Evolutionary conservation across 2,329 filamentous ascomycete species (phyloP).

Genomic region (Hypoxylon sp.): DNA sequence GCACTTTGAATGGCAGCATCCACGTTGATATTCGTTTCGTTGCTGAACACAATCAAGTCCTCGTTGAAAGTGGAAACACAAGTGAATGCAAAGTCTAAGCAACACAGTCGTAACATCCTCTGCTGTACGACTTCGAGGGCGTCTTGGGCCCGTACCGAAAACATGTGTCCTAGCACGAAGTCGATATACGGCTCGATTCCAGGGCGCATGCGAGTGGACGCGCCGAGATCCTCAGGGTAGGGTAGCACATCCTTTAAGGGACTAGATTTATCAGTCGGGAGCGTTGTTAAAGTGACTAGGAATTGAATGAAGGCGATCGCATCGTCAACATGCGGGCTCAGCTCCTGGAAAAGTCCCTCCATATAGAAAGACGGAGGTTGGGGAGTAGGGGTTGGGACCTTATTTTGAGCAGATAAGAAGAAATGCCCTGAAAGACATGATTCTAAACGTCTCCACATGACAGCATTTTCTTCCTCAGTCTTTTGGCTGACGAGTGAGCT

Average conservation of each 20-base stretch:
- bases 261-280: conserved; percentile 69
- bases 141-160: conserved; percentile 76
- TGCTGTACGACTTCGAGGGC: conserved; percentile 77
- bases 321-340: conserved; percentile 86
- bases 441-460: conserved; percentile 86
- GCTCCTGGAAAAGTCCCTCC: conserved; percentile 79
- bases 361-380: conserved; percentile 57
- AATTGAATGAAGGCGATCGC: conserved; percentile 86
- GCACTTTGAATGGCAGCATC: conserved; percentile 82
- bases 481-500: conserved; percentile 83
- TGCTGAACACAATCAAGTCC: conserved; percentile 87
- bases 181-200: conserved; percentile 96
- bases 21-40: conserved; percentile 80
- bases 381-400: conserved; percentile 53
- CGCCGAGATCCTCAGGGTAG: conserved; percentile 88
- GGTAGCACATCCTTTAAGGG: conserved; percentile 81
- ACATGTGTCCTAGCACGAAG: conserved; percentile 85
- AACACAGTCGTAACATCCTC: conserved; percentile 81
- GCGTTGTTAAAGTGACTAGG: conserved; percentile 78
- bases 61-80: conserved; percentile 94
- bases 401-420: conserved; percentile 48
- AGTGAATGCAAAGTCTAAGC: conserved; percentile 84
- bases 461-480: conserved; percentile 73
- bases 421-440: conserved; percentile 80
- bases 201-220: conserved; percentile 78